Conservation (phyloP, 2,329 filamentous ascomycete genomes). For the Colletotrichum sp. region DNA sequence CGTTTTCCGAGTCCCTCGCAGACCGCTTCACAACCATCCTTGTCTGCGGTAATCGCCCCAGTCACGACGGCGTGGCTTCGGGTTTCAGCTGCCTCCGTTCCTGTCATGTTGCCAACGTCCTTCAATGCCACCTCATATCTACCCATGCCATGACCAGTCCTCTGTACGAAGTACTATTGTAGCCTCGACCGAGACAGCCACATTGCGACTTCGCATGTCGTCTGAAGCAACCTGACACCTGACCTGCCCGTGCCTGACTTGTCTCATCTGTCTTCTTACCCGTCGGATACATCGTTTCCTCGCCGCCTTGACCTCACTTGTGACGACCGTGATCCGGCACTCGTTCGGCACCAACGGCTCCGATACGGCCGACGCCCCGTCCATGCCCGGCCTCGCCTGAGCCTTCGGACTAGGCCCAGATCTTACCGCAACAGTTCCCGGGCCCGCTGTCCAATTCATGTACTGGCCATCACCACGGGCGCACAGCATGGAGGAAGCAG, state of each 20-base stretch:
- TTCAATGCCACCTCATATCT: not conserved
- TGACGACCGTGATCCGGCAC: not conserved
- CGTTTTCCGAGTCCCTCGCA: not conserved
- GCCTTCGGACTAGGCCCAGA: not conserved
- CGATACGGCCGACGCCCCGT: not conserved
- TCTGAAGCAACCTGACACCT: constrained; percentile 1
- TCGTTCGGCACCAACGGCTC: not conserved
- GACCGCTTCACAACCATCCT: not conserved
- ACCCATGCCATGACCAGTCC: not conserved
- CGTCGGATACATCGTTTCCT: not conserved
- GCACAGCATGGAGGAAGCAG: constrained; percentile 83
- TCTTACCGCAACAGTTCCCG: constrained; percentile 67
- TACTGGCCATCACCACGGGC: constrained; percentile 43
- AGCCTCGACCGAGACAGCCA: not conserved
- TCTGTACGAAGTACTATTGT: not conserved
- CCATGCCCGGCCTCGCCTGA: not conserved
- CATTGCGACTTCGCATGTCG: not conserved
- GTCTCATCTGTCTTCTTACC: not conserved
- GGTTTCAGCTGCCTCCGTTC: not conserved
- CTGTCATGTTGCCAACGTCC: not conserved
- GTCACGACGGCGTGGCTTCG: not conserved
- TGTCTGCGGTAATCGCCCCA: not conserved
- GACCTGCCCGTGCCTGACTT: not conserved
- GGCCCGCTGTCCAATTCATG: not conserved
- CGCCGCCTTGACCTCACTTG: not conserved